Percentiles rank a stretch among this genome's conserved stretches.
Evolutionary conservation across 176 grass and related monocot genomes (phyloP).

Genomic region (Hyparrhenia diplandra): DNA sequence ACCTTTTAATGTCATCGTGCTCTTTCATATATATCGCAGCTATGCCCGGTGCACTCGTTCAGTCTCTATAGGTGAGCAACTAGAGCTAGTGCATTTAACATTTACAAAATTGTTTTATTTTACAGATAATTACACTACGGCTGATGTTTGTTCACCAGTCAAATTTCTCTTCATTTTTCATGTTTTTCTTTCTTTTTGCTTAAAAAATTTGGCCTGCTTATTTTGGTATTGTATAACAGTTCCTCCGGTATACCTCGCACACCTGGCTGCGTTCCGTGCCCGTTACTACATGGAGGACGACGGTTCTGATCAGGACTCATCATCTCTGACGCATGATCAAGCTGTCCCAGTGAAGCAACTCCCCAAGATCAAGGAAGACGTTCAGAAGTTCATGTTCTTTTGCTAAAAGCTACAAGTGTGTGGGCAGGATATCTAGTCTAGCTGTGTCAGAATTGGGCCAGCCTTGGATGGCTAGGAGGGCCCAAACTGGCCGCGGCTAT

Average conservation of each 20-base stretch:
- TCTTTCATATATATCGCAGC: too few species aligned
- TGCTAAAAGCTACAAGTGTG: constrained; percentile 30
- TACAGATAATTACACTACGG: too few species aligned
- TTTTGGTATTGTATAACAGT: constrained; percentile 27
- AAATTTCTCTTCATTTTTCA: not conserved
- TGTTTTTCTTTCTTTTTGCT: too few species aligned
- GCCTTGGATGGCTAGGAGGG: too few species aligned
- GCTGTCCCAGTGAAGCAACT: constrained; percentile 29
- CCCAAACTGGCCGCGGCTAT: too few species aligned
- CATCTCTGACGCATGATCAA: not conserved
- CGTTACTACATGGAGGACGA: constrained; percentile 59
- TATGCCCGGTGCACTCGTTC: too few species aligned
- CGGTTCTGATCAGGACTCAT: constrained; percentile 30
- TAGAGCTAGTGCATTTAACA: too few species aligned
- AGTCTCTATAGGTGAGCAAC: too few species aligned
- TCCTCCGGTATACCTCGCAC: constrained; percentile 80
- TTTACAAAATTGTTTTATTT: too few species aligned
- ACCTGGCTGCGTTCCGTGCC: constrained; percentile 63
- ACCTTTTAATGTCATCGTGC: too few species aligned
- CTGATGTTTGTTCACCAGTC: not conserved
- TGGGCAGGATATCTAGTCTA: too few species aligned
- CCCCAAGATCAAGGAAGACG: constrained; percentile 52
- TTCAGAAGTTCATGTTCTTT: constrained; percentile 76
- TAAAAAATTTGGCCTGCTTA: not conserved
- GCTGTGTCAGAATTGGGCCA: too few species aligned